A percentile compares a stretch with the other conserved stretches of the same genome.
Conservation (phyloP, 208 protist species). For the Acanthamoeba healyi region DNA sequence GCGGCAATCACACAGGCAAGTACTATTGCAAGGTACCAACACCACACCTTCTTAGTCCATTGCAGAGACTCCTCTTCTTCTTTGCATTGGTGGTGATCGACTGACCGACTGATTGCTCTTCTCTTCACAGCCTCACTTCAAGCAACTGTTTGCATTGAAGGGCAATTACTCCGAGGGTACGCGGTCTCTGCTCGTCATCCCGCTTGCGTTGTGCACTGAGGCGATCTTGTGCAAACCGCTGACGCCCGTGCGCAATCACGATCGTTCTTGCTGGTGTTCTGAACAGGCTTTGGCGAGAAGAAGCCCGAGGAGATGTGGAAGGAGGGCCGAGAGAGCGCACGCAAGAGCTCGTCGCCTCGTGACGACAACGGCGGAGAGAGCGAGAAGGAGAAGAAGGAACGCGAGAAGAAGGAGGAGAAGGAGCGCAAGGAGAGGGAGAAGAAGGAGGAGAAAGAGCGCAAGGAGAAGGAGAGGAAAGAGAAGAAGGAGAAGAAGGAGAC, state of each 20-base stretch:
- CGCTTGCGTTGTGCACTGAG: neutral
- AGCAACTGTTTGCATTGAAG: slow-evolving; percentile 49
- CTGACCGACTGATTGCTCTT: no score
- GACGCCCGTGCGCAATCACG: no score
- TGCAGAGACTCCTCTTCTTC: neutral
- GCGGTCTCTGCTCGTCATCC: neutral
- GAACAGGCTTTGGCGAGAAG: slow-evolving; percentile 28
- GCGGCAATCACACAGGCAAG: neutral
- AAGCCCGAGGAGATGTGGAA: slow-evolving; percentile 49
- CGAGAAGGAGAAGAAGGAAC: neutral
- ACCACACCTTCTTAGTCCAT: no score
- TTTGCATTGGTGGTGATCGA: no score
- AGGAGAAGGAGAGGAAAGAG: slow-evolving; percentile 32
- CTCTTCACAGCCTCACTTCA: no score
- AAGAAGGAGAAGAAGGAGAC: slow-evolving; percentile 2
- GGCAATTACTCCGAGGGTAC: slow-evolving; percentile 50
- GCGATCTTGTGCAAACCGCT: no score
- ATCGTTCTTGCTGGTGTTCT: neutral
- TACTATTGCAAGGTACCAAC: slow-evolving; percentile 73
- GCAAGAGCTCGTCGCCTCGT: neutral
- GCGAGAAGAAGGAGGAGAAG: slow-evolving; percentile 23
- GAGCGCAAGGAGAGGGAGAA: slow-evolving; percentile 6
- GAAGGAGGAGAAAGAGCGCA: slow-evolving; percentile 8
- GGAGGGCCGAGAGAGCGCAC: neutral
- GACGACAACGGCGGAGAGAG: neutral